These are phyloP conservation scores for Didymella pinodella DNA, from an alignment of 2,329 filamentous ascomycete species.

Conservation along the genomic window DNA sequence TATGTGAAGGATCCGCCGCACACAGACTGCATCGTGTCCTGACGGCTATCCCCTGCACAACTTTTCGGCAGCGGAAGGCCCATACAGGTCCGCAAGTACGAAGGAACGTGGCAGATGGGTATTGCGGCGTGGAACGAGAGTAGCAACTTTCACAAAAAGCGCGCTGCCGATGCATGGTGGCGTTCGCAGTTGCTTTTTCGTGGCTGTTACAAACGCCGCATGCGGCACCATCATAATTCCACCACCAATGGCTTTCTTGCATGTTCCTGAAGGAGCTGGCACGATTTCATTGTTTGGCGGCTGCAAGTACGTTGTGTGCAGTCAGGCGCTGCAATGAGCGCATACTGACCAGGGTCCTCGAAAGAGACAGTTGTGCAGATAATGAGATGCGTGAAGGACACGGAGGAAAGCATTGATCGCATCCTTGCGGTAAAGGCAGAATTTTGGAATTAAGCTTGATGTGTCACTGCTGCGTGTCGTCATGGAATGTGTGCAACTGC, in stretches of 20 bases:
- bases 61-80: background rate
- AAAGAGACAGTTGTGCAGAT: slow-evolving; percentile 4
- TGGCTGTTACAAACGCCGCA: slow-evolving; percentile 4
- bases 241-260: slow-evolving; percentile 6
- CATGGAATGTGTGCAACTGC: background rate
- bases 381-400: slow-evolving; percentile 2
- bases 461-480: slow-evolving; percentile 1
- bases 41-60: background rate
- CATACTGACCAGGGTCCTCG: background rate
- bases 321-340: background rate
- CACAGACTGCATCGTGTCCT: background rate
- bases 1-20: background rate
- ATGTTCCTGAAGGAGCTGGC: slow-evolving; percentile 5
- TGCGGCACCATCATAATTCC: slow-evolving; percentile 1
- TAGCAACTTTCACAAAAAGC: too few species aligned
- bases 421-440: background rate
- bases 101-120: slow-evolving; percentile 1
- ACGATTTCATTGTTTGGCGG: slow-evolving; percentile 7
- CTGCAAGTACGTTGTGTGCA: background rate
- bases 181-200: background rate
- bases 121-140: background rate
- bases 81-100: background rate
- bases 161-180: background rate
- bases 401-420: slow-evolving; percentile 2
- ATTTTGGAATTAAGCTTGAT: background rate